phyloP scores from a whole-genome alignment of 495 filamentous ascomycete genomes.

The Melanomma pulvis-pyrius region DNA sequence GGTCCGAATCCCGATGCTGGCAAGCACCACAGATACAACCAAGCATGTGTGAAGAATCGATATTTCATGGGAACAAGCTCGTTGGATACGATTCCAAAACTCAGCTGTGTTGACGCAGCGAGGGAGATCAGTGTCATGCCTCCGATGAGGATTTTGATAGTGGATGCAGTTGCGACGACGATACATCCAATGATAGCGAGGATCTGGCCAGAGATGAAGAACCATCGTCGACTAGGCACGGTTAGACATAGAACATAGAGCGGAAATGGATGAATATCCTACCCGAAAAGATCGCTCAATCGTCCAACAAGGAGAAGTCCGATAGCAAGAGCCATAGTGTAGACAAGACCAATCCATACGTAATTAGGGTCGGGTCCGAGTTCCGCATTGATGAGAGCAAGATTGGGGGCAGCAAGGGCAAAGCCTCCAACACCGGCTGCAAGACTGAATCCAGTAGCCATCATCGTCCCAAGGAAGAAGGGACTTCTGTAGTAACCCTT shows the following conservation, averaged over 20 bases:
- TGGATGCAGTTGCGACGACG: slow-evolving; percentile 37
- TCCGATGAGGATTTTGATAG: slow-evolving; percentile 37
- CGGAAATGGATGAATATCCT: neutral
- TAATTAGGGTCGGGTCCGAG: slow-evolving; percentile 2
- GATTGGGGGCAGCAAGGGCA: neutral
- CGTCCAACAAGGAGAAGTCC: slow-evolving; percentile 16
- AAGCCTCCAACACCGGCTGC: neutral
- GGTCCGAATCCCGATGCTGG: neutral
- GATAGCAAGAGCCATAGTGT: neutral
- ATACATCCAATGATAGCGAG: slow-evolving; percentile 39
- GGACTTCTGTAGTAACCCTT: neutral
- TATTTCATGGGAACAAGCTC: slow-evolving; percentile 30
- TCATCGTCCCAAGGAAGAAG: slow-evolving; percentile 2
- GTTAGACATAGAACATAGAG: neutral
- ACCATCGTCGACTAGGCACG: slow-evolving; percentile 26
- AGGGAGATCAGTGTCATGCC: slow-evolving; percentile 18
- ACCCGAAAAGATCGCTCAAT: slow-evolving; percentile 25
- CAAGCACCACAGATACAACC: slow-evolving; percentile 5
- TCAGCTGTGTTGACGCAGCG: slow-evolving; percentile 22
- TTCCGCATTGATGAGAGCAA: neutral
- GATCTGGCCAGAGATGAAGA: slow-evolving; percentile 37
- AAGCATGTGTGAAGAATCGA: slow-evolving; percentile 7
- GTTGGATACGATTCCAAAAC: slow-evolving; percentile 17
- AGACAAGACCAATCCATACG: neutral
- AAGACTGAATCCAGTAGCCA: neutral